These are phyloP conservation scores for Stephanodiscus minutulus DNA, from an alignment of 108 stramenopile species.

Conservation along the genomic window DNA sequence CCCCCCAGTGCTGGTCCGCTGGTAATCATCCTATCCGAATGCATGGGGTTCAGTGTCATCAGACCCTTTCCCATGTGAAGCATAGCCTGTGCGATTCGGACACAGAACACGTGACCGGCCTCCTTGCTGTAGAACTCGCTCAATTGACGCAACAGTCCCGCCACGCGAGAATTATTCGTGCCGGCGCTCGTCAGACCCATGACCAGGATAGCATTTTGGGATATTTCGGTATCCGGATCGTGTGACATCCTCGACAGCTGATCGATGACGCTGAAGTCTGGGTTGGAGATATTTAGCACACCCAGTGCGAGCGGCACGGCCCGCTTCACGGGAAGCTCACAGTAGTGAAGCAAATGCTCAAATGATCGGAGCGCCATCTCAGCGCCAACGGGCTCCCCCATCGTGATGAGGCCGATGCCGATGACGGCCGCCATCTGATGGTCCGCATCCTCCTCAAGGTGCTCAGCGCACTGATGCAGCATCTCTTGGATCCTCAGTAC, in stretches of 20 bases:
- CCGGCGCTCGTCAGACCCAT: slow-evolving; percentile 97
- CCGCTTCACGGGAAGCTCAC: slow-evolving; percentile 96
- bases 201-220: slow-evolving; percentile 94
- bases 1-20: slow-evolving; percentile 90
- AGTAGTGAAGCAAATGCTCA: slow-evolving; percentile 99
- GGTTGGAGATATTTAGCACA: slow-evolving; percentile 92
- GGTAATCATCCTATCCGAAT: slow-evolving; percentile 96
- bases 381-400: slow-evolving; percentile 97
- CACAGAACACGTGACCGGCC: slow-evolving; percentile 94
- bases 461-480: slow-evolving; percentile 98
- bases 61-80: slow-evolving; percentile 99
- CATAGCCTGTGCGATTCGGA: slow-evolving; percentile 98
- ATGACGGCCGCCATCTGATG: slow-evolving; percentile 95
- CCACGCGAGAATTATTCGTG: slow-evolving; percentile 98
- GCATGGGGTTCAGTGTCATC: slow-evolving; percentile 93
- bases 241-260: slow-evolving; percentile 97
- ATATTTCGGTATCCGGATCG: slow-evolving; percentile 93
- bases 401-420: slow-evolving; percentile 95
- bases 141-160: slow-evolving; percentile 95
- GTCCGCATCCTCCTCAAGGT: slow-evolving; percentile 92
- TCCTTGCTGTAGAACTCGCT: slow-evolving; percentile 98
- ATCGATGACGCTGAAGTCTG: slow-evolving; percentile 97
- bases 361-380: slow-evolving; percentile 98
- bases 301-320: slow-evolving; percentile 97
- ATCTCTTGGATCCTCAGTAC: slow-evolving; percentile 97